These are phyloP conservation scores for Sclerotinia trifoliorum DNA, from an alignment of 2,329 filamentous ascomycete genomes.

Conservation along the genomic window DNA sequence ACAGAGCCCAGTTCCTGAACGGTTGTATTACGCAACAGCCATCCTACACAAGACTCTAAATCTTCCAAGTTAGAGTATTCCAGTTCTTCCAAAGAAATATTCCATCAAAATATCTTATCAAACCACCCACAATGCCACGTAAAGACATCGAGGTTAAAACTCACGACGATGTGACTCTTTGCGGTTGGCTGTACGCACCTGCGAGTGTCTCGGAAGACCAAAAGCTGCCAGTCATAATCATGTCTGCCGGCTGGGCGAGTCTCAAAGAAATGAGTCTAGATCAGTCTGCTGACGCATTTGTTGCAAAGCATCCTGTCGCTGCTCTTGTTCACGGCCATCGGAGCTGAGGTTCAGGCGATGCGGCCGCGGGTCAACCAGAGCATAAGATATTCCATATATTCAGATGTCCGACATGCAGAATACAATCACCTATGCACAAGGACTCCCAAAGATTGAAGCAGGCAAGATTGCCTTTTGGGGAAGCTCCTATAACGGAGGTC, in stretches of 20 bases:
- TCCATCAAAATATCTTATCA: not conserved
- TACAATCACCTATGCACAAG: conserved; percentile 43
- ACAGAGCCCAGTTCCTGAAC: not conserved
- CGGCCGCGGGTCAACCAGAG: conserved; percentile 35
- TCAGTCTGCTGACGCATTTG: conserved; percentile 34
- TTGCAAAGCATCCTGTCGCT: conserved; percentile 31
- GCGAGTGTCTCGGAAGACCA: not conserved
- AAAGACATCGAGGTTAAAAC: conserved; percentile 37
- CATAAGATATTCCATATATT: conserved; percentile 39
- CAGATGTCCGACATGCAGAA: conserved; percentile 42
- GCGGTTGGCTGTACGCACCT: conserved; percentile 39
- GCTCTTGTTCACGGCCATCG: conserved; percentile 42
- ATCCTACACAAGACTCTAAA: not conserved
- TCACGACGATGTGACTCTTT: conserved; percentile 34
- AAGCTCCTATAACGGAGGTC: conserved; percentile 42
- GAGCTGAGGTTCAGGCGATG: conserved; percentile 40
- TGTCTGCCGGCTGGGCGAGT: conserved; percentile 32
- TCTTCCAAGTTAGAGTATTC: not conserved
- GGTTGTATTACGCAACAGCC: not conserved
- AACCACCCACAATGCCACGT: conserved; percentile 10
- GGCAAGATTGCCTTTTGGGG: conserved; percentile 43
- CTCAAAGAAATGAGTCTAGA: conserved; percentile 34
- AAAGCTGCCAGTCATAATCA: conserved; percentile 31
- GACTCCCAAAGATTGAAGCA: conserved; percentile 34
- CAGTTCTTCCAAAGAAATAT: not conserved